These are phyloP conservation scores for Micractinium conductrix DNA, from an alignment of 139 green algal genomes.

Conservation along the genomic window DNA sequence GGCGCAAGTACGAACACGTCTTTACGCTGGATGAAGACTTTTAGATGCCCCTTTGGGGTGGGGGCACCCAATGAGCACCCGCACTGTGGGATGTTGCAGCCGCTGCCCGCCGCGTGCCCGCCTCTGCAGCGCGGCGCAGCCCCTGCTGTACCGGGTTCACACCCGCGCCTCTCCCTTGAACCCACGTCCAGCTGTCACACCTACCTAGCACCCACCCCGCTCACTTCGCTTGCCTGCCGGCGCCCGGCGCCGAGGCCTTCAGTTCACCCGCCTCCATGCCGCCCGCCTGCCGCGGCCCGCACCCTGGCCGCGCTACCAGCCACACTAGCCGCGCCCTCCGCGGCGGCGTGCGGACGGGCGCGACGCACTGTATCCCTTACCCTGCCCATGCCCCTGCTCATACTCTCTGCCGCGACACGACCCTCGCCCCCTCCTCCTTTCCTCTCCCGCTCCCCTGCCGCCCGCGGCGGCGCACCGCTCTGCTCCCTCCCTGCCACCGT, in stretches of 20 bases:
- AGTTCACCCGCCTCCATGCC: too few relatives aligned
- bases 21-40: slow-evolving; percentile 72
- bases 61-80: too few relatives aligned
- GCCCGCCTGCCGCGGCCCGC: too few relatives aligned
- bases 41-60: slow-evolving; percentile 36
- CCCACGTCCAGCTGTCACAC: not conserved
- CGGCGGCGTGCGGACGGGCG: too few relatives aligned
- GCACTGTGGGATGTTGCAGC: not conserved
- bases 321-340: too few relatives aligned
- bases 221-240: not conserved
- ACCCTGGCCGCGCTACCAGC: too few relatives aligned
- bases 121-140: not conserved
- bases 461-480: too few relatives aligned
- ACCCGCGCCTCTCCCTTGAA: not conserved
- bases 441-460: not conserved
- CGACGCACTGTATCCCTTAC: too few relatives aligned
- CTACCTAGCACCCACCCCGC: not conserved
- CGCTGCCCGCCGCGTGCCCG: not conserved
- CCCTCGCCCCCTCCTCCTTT: too few relatives aligned
- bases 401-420: too few relatives aligned
- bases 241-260: too few relatives aligned
- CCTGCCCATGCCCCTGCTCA: too few relatives aligned
- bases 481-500: not conserved
- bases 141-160: not conserved
- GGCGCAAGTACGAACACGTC: slow-evolving; percentile 39